A percentile compares a stretch with the other conserved stretches of the same genome.
These are phyloP conservation scores for Allium cepa DNA, from an alignment of 106 monocot genomes.

Conservation along the genomic window DNA sequence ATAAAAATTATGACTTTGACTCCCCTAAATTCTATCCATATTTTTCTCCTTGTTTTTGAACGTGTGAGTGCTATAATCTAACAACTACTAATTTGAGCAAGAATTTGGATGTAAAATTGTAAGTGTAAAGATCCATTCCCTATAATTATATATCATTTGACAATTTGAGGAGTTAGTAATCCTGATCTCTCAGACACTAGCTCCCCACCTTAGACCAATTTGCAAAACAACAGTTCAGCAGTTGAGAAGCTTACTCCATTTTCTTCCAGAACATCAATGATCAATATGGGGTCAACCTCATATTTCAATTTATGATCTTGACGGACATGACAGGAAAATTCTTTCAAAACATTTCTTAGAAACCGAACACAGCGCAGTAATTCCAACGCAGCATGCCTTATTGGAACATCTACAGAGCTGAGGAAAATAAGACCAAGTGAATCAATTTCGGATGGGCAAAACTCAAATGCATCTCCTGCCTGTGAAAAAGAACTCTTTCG, in stretches of 20 bases:
- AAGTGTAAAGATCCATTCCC: too few species aligned
- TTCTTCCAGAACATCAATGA: slow-evolving; percentile 95
- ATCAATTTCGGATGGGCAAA: slow-evolving; percentile 80
- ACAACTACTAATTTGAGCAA: too few species aligned
- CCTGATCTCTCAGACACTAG: too few species aligned
- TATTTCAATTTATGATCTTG: slow-evolving; percentile 46
- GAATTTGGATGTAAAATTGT: too few species aligned
- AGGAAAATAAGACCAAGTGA: slow-evolving; percentile 98
- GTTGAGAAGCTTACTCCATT: slow-evolving; percentile 69
- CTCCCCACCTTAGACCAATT: too few species aligned
- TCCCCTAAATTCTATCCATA: too few species aligned
- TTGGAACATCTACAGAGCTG: slow-evolving; percentile 93
- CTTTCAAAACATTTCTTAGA: slow-evolving; percentile 71
- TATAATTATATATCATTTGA: too few species aligned
- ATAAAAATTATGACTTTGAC: too few species aligned
- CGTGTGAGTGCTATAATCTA: too few species aligned
- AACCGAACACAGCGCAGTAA: slow-evolving; percentile 71
- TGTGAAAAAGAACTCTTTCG: slow-evolving; percentile 41
- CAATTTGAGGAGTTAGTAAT: too few species aligned
- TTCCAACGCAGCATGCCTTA: slow-evolving; percentile 92
- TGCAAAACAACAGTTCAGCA: too few species aligned
- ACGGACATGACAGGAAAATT: slow-evolving; percentile 29
- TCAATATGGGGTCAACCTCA: slow-evolving; percentile 80
- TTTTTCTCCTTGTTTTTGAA: too few species aligned
- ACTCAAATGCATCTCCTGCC: slow-evolving; percentile 56